Evolutionary conservation across 257 asterid species (phyloP), one percentile per base, ranked within the genome.

Genomic region (Mitragyna speciosa): DNA sequence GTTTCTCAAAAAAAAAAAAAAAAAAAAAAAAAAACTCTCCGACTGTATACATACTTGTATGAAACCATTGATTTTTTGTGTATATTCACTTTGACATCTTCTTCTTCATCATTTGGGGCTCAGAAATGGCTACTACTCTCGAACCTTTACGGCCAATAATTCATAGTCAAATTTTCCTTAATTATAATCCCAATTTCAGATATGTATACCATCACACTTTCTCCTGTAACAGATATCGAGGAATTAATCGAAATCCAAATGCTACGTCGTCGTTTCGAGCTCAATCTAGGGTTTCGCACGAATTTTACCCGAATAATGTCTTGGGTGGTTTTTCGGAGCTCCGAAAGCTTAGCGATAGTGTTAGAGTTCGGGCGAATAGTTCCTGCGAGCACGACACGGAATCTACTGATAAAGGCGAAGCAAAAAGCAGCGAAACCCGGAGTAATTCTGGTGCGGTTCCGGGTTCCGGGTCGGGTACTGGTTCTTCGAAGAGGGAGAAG

Each of bases 381-480:
- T 89, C 93, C 2, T 88, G 92, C 70, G 98, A 94, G 45, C 98
- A 91, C 70, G 99, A 94, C 45, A 90, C 95, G 56, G 97, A 93
- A 76, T 86, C 99, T 28, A 76, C 89, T 0, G 92, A 90, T 33
- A 91, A 87, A 56, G 73, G 87, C 30, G 98, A 93, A 26, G 47
- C 89, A 30, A 79, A 72, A 19, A 83, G 89, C 69, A 87, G 91
- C 7, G 97, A 93, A 54, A 86, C 76, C 72, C 89, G 92, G 36
- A 87, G 84, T 67, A 83, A 84, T 39, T 54, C 81, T 14, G 80
- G 72, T 59, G 0, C 84, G 52, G 83, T 77, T 24, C n/a, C 89
- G 8, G 74, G 84, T 20, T 26, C 85, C 39, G 86, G 78, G 49
- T 68, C 86, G 15, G 85, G 83, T n/a, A 76, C 90, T 73, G 88